phyloP scores from a whole-genome alignment of 805 yeast genomes.

The Saturnispora sekii region DNA sequence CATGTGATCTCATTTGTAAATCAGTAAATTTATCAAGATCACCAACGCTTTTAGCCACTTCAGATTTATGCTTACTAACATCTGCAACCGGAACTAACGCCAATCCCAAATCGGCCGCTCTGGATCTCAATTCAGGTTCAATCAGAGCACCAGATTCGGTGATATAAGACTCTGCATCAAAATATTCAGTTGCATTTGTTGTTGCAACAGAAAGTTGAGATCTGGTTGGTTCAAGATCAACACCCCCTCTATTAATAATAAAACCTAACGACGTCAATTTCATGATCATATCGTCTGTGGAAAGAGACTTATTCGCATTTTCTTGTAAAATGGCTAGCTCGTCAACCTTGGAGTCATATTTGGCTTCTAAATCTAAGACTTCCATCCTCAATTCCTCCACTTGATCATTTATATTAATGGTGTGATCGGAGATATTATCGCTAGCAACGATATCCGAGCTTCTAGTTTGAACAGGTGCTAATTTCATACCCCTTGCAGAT shows the following conservation, averaged over 20 bases:
- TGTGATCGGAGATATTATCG: not conserved
- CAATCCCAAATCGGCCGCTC: constrained; percentile 23
- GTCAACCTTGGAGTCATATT: constrained; percentile 7
- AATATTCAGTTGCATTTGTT: constrained; percentile 1
- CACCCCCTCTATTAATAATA: not conserved
- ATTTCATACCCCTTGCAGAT: constrained; percentile 8
- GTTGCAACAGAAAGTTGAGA: constrained; percentile 1
- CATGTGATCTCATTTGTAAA: constrained; percentile 11
- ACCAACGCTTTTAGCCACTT: constrained; percentile 16
- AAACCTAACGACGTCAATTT: constrained; percentile 10
- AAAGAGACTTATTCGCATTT: constrained; percentile 16
- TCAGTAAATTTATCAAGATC: constrained; percentile 5
- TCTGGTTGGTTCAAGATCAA: not conserved
- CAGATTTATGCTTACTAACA: constrained; percentile 16
- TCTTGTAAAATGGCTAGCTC: constrained; percentile 12
- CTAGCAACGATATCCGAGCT: not conserved
- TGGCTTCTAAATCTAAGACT: constrained; percentile 3
- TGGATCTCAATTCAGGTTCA: constrained; percentile 20
- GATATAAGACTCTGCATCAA: constrained; percentile 4
- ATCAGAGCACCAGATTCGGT: constrained; percentile 2
- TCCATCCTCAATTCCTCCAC: constrained; percentile 7
- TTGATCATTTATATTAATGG: not conserved
- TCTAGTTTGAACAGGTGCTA: constrained; percentile 6
- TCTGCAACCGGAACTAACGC: constrained; percentile 25
- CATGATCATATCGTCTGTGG: constrained; percentile 3